Percentiles rank a stretch among this genome's conserved stretches.
Conservation (phyloP, 2,329 filamentous ascomycete species). For the Cercospora nicotianae region DNA sequence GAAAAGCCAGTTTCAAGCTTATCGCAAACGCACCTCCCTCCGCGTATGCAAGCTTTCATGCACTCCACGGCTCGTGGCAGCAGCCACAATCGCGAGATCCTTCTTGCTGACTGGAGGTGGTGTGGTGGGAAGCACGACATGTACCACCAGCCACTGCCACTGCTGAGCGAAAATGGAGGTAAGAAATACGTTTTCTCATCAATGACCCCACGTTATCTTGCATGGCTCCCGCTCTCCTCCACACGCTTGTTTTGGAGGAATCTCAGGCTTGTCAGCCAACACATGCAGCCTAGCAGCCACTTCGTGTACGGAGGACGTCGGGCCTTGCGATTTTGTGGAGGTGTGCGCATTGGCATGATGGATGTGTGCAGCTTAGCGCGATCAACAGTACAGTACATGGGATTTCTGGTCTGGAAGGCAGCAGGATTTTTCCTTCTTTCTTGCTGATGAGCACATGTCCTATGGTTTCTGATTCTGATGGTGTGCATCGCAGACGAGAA, state of each 20-base stretch:
- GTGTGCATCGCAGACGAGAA: neutral
- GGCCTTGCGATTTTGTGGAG: neutral
- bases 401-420: too few species aligned
- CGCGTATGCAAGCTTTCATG: neutral
- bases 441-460: neutral
- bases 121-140: conserved; percentile 1
- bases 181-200: neutral
- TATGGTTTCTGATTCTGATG: neutral
- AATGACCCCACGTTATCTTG: conserved; percentile 1
- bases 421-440: neutral
- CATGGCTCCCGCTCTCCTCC: neutral
- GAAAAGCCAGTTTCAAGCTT: conserved; percentile 6
- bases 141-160: neutral
- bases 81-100: neutral
- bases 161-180: neutral
- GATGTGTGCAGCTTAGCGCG: neutral
- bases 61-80: conserved; percentile 7
- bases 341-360: too few species aligned
- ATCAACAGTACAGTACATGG: neutral
- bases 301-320: neutral
- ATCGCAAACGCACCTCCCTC: neutral
- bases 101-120: neutral
- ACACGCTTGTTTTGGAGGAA: neutral
- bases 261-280: neutral
- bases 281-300: neutral